Evolutionary conservation across 805 yeast genomes (phyloP), one percentile per base, ranked within the genome.

Genomic region (Zygoascus bituminiphila): DNA sequence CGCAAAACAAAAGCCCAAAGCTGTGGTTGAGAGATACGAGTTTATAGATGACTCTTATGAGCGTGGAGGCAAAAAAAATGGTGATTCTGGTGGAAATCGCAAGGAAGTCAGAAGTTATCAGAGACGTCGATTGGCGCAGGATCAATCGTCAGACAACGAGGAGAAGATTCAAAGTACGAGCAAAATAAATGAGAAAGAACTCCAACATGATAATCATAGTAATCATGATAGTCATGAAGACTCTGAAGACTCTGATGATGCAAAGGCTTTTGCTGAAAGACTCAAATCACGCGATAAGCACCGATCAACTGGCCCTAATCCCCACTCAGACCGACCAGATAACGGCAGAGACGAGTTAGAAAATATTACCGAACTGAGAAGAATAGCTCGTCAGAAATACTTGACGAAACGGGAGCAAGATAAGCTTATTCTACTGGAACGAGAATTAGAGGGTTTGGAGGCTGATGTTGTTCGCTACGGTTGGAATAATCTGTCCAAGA

Each of bases 371-470:
- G 67, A 70, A 22, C 61, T 78, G 22, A 62, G 82, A 24, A 54
- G 62, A n/a, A 54, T 70, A 2, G 78, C 82, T 0, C 65, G 82
- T 41, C 78, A 74, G 48, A 60, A 64, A 10, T 77, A 77, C 50
- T 63, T 77, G 23, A 60, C 69, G 2, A 67, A 70, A 40, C 65
- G 82, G 46, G 81, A 79, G 49, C 68, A 69, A 48, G 71, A 73
- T 53, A 71, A 75, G 54, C 58, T 73, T 15, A 55, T 65, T 10
- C 57, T 74, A 14, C 49, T 79, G 14, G 68, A 70, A 41, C 64
- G 64, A 21, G 85, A 80, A 44, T 65, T 82, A 12, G 61, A 59
- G 2, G 74, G 69, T 8, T 65, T 74, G 24, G 82, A 79, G 56
- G 64, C 66, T 14, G 79, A 77, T 56, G 71, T 78, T 15, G 56